A percentile compares a stretch with the other conserved stretches of the same genome.
Evolutionary conservation across 1,284 basidiomycete genomes (phyloP).

Genomic region (Apiotrichum siamense): DNA sequence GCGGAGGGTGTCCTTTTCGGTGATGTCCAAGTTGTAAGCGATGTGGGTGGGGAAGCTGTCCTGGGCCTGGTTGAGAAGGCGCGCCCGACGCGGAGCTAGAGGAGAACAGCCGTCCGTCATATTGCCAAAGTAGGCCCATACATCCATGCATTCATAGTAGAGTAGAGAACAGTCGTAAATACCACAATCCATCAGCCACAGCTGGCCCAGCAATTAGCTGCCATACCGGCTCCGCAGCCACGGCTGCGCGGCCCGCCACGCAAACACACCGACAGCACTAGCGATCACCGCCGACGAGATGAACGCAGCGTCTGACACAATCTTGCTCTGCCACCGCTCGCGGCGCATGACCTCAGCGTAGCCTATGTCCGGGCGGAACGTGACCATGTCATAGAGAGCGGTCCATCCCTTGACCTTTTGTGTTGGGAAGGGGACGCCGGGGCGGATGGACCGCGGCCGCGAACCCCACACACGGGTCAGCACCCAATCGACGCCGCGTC

Average conservation of each 20-base stretch:
- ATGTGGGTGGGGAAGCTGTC: constrained; percentile 29
- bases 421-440: constrained; percentile 42
- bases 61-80: constrained; percentile 19
- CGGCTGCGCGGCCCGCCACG: constrained; percentile 1
- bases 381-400: constrained; percentile 93
- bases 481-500: constrained; percentile 65
- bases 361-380: constrained; percentile 87
- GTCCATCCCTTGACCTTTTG: constrained; percentile 68
- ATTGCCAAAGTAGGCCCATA: not conserved
- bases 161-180: not conserved
- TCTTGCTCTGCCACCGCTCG: constrained; percentile 42
- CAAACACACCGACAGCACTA: not conserved
- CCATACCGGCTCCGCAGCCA: not conserved
- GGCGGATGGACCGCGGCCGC: constrained; percentile 49
- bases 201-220: not conserved
- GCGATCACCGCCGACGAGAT: constrained; percentile 7
- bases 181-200: not conserved
- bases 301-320: constrained; percentile 21
- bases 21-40: constrained; percentile 16
- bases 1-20: constrained; percentile 24
- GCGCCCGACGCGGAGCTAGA: not conserved
- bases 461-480: constrained; percentile 59
- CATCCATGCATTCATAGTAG: not conserved
- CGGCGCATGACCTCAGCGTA: constrained; percentile 57
- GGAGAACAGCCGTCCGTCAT: no score